phyloP scores from a whole-genome alignment of 208 protist genomes.

The Trypanosoma rangeli region DNA sequence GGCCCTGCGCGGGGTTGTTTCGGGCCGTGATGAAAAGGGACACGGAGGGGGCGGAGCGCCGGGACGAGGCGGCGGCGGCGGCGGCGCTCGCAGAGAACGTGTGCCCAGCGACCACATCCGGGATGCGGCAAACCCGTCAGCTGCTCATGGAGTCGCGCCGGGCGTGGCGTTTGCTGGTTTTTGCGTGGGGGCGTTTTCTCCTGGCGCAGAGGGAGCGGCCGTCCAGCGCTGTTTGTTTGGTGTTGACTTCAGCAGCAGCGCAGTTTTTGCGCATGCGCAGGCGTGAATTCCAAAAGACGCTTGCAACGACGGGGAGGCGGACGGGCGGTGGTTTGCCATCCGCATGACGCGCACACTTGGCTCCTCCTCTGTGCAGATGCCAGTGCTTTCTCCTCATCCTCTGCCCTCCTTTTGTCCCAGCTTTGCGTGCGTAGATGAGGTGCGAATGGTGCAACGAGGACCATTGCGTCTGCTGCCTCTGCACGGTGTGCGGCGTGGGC shows the following conservation, averaged over 20 bases:
- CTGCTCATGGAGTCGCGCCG: constrained; percentile 1
- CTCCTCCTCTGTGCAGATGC: background rate
- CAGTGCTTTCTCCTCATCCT: background rate
- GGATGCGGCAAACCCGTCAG: background rate
- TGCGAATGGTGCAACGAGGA: constrained; percentile 6
- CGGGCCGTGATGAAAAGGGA: background rate
- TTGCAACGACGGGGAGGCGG: constrained; percentile 3
- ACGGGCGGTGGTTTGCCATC: background rate
- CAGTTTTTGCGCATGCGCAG: constrained; percentile 15
- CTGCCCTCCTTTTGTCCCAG: constrained; percentile 6
- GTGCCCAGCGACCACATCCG: constrained; percentile 1
- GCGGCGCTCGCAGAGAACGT: background rate
- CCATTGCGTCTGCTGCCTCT: constrained; percentile 46
- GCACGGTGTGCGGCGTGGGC: constrained; percentile 48
- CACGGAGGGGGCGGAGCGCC: background rate
- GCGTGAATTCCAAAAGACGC: constrained; percentile 13
- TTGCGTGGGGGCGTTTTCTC: background rate
- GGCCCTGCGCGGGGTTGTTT: background rate
- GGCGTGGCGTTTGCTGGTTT: constrained; percentile 9
- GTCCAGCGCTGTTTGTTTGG: constrained; percentile 8
- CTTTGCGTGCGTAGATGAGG: constrained; percentile 6
- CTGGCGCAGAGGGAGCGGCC: constrained; percentile 4
- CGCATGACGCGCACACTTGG: no score
- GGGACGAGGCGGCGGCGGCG: background rate
- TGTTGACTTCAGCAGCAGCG: constrained; percentile 14